These are phyloP conservation scores for Suhomyces sp. DNA, from an alignment of 805 yeast genomes.

Conservation along the genomic window DNA sequence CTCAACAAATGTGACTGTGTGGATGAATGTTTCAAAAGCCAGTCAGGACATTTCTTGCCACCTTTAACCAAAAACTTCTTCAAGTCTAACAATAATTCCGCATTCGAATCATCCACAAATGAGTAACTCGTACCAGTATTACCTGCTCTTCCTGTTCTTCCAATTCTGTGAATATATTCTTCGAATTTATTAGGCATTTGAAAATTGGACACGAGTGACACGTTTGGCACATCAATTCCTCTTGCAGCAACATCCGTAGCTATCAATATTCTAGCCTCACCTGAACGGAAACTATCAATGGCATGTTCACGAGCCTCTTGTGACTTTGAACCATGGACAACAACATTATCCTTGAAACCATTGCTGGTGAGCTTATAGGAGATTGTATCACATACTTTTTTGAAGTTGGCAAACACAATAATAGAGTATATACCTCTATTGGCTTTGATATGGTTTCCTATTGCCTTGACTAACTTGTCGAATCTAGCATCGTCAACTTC, in stretches of 20 bases:
- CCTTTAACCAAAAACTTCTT: conserved; percentile 46
- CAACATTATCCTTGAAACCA: conserved; percentile 47
- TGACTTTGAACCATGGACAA: conserved; percentile 82
- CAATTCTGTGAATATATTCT: conserved; percentile 88
- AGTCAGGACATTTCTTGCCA: conserved; percentile 28
- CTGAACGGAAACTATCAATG: conserved; percentile 54
- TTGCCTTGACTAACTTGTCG: conserved; percentile 39
- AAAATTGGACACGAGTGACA: conserved; percentile 79
- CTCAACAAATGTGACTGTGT: conserved; percentile 13
- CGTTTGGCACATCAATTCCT: conserved; percentile 90
- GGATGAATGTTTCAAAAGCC: conserved; percentile 19
- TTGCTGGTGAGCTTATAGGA: conserved; percentile 46
- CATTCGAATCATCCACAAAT: conserved; percentile 60
- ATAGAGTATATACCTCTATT: conserved; percentile 32
- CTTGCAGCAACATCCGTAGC: conserved; percentile 97
- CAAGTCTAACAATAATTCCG: conserved; percentile 50
- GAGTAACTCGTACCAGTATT: conserved; percentile 73
- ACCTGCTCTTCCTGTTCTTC: conserved; percentile 97
- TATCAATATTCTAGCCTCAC: conserved; percentile 61
- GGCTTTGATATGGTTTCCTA: conserved; percentile 43
- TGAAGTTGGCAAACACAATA: conserved; percentile 80
- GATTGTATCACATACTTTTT: conserved; percentile 68
- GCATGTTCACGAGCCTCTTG: conserved; percentile 87
- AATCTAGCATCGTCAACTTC: conserved; percentile 41
- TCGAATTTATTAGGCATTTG: conserved; percentile 80